Conservation (phyloP, 371 early-diverging fungal species). For the Caulochytrium protostelioides region DNA sequence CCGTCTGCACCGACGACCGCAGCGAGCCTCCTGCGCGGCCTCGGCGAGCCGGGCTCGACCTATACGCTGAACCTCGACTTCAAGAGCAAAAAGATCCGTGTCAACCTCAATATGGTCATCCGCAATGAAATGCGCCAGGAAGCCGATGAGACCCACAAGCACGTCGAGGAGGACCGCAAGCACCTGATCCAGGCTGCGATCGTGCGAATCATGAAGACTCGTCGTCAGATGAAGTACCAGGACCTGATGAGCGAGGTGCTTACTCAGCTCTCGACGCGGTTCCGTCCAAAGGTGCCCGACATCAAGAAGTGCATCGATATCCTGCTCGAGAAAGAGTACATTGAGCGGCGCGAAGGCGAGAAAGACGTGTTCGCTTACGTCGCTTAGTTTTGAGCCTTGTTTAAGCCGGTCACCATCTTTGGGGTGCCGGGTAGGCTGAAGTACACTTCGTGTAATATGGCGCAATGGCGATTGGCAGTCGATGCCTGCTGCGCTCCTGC, state of each 20-base stretch:
- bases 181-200: constrained; percentile 87
- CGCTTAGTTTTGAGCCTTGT: constrained; percentile 28
- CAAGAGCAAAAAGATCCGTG: constrained; percentile 64
- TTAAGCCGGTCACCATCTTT: no score
- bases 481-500: no score
- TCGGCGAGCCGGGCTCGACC: constrained; percentile 11
- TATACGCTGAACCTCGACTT: constrained; percentile 61
- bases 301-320: constrained; percentile 93
- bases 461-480: no score
- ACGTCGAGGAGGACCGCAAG: constrained; percentile 71
- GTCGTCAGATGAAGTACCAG: constrained; percentile 70
- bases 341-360: constrained; percentile 57
- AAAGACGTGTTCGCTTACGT: constrained; percentile 61
- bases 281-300: constrained; percentile 70
- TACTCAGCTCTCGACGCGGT: constrained; percentile 61
- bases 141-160: constrained; percentile 63
- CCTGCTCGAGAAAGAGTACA: constrained; percentile 78
- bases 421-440: no score
- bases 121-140: constrained; percentile 71
- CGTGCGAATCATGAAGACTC: constrained; percentile 91
- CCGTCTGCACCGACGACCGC: no score
- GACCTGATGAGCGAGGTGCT: constrained; percentile 74
- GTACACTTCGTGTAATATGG: no score
- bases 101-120: constrained; percentile 61
- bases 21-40: no score